phyloP scores from a whole-genome alignment of 2,329 filamentous ascomycete genomes.

The Colletotrichum eremochloae region DNA sequence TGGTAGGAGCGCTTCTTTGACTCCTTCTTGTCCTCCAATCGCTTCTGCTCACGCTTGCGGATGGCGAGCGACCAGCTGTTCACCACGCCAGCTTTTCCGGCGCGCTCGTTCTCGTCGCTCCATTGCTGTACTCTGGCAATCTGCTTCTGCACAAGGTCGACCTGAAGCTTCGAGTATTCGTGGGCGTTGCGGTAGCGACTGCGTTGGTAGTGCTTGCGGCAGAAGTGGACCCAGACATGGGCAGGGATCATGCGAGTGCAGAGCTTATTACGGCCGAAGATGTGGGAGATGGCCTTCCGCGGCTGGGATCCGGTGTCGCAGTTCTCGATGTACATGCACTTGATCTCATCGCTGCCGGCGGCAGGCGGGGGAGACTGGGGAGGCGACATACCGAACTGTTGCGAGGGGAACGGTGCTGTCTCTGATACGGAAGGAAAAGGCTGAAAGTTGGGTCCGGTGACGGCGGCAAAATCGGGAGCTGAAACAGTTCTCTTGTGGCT shows the following conservation, averaged over 20 bases:
- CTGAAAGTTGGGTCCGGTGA: conserved; percentile 42
- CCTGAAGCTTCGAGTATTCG: conserved; percentile 73
- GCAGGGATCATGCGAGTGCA: conserved; percentile 79
- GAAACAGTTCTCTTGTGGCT: conserved; percentile 65
- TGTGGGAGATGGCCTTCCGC: conserved; percentile 83
- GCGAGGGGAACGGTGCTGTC: conserved; percentile 25
- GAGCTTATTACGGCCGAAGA: conserved; percentile 86
- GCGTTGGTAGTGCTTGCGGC: conserved; percentile 87
- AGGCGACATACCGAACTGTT: conserved; percentile 39
- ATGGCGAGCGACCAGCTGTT: conserved; percentile 72
- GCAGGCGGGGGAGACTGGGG: conserved; percentile 30
- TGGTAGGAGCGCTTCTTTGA: conserved; percentile 49
- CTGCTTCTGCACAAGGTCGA: conserved; percentile 73
- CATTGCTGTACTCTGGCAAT: conserved; percentile 73
- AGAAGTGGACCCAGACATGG: conserved; percentile 80
- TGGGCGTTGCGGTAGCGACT: conserved; percentile 75
- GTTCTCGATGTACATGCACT: conserved; percentile 68
- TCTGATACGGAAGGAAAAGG: conserved; percentile 43
- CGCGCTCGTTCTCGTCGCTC: conserved; percentile 64
- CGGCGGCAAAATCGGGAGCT: conserved; percentile 59
- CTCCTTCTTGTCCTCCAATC: conserved; percentile 60
- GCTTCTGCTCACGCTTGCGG: conserved; percentile 74
- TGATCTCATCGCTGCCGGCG: conserved; percentile 38
- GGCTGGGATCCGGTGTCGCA: conserved; percentile 72
- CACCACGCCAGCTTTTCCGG: conserved; percentile 59